Conservation (phyloP, 441 rosid genomes). For the Adansonia rubrostipa region DNA sequence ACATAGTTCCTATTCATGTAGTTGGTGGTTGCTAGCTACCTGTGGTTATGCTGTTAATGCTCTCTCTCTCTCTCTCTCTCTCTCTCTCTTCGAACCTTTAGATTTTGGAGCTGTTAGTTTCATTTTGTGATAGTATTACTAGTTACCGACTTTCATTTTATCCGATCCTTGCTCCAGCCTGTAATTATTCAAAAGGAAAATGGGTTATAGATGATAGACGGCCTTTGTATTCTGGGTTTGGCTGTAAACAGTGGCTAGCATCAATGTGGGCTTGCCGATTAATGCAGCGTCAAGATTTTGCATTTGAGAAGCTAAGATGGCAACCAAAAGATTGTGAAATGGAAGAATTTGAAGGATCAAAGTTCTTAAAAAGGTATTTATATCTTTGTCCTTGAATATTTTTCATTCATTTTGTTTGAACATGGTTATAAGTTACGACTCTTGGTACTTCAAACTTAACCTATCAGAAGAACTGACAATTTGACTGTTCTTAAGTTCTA, state of each 20-base stretch:
- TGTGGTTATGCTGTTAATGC: conserved; percentile 4
- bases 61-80: no score
- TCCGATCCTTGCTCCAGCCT: conserved; percentile 44
- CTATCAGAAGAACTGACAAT: conserved; percentile 11
- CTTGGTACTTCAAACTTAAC: neutral
- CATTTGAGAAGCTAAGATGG: conserved; percentile 80
- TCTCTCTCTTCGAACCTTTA: neutral
- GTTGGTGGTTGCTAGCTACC: neutral
- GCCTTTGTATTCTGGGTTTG: conserved; percentile 79
- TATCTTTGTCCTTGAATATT: conserved; percentile 4
- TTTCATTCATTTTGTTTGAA: neutral
- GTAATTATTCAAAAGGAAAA: conserved; percentile 85
- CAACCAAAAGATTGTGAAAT: conserved; percentile 81
- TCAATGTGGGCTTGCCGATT: conserved; percentile 88
- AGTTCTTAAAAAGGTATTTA: conserved; percentile 66
- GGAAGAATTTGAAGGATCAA: conserved; percentile 76
- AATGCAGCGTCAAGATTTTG: conserved; percentile 86
- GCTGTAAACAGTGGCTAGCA: conserved; percentile 89
- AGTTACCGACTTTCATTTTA: neutral
- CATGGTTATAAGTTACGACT: conserved; percentile 5
- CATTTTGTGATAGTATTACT: neutral
- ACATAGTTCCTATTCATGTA: neutral
- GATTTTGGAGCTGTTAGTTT: neutral
- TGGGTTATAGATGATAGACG: conserved; percentile 77
- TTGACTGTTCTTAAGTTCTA: neutral